These are phyloP conservation scores for Jimgerdemannia lactiflua DNA, from an alignment of 192 early-diverging fungal genomes.

Conservation along the genomic window DNA sequence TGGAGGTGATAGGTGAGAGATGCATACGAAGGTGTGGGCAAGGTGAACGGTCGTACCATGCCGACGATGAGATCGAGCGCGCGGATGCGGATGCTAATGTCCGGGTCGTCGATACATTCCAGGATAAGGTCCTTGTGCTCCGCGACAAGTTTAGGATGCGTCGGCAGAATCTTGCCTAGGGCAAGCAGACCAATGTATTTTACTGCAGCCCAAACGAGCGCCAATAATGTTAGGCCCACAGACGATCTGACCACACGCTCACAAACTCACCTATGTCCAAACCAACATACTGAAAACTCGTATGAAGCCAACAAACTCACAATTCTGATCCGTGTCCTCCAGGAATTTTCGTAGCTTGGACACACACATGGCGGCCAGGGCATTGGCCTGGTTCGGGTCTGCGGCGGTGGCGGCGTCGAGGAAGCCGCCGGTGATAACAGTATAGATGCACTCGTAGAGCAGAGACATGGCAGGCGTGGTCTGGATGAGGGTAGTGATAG, in stretches of 20 bases:
- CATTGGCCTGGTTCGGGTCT: slow-evolving; percentile 33
- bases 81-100: slow-evolving; percentile 87
- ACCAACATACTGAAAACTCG: not conserved
- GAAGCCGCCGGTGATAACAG: slow-evolving; percentile 88
- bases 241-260: not conserved
- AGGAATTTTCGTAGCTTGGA: slow-evolving; percentile 79
- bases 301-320: slow-evolving; percentile 41
- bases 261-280: not conserved
- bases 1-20: no score
- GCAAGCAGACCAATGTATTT: slow-evolving; percentile 92
- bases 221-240: not conserved
- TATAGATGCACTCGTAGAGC: slow-evolving; percentile 97
- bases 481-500: slow-evolving; percentile 81
- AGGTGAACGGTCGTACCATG: slow-evolving; percentile 54
- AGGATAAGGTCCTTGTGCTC: slow-evolving; percentile 84
- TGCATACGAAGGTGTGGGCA: not conserved
- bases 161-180: slow-evolving; percentile 75
- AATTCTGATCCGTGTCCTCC: slow-evolving; percentile 88
- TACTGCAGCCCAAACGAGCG: slow-evolving; percentile 40
- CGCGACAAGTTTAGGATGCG: slow-evolving; percentile 80
- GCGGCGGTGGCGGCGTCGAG: slow-evolving; percentile 60
- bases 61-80: slow-evolving; percentile 83
- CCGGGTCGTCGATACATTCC: slow-evolving; percentile 87
- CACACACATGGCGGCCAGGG: slow-evolving; percentile 80
- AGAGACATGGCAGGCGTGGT: slow-evolving; percentile 93